Base-by-base conservation (phyloP, 495 filamentous ascomycete species). In the Trichocladium antarcticum region DNA sequence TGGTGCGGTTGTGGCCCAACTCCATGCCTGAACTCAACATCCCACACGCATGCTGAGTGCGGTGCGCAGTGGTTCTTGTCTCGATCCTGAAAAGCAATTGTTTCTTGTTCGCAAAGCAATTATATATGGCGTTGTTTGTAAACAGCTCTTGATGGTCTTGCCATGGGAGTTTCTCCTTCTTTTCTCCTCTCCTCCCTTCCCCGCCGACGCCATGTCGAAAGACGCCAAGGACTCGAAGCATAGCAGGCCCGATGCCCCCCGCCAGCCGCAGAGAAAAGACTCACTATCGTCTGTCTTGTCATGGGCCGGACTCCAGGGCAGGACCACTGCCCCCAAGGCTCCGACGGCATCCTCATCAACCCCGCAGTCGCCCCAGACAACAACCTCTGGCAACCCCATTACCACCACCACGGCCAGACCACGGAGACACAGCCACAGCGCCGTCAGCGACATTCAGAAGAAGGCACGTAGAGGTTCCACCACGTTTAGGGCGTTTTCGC, bases 381-480 rank as follows among this genome's bases (percentile, higher is more conserved):
- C 43, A 0, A 28, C 42, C 4, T 44, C 53, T 11, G 32, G 37
- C 37, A 46, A 32, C 17, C n/a, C n/a, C n/a, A n/a, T n/a, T n/a
- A 31, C 31, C 20, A 48, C 47, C 39, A 47, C 37, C 22, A 32
- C 24, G 10, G 45, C 56, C 16, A 64, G 56, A 28, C 55, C 50
- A 6, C 61, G 61, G 12, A 57, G 61, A 38, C 55, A 62, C 57
- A 64, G 61, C 53, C 53, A 60, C 21, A 53, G 57, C 42, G n/a
- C 42, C 47, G 52, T 51, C 36, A 32, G 19, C 41, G 59, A 60
- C 38, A 22, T 34, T 27, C 60, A 64, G 46, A 57, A 56, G 53
- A 64, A 60, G 61, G 57, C 59, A 60, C 61, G 59, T 60, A 56
- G 37, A 50, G 53, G 42, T 38, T 64, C 61, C 50, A 51, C 48